Conservation (phyloP, 495 filamentous ascomycete species). For the Trichoderma reesei region DNA sequence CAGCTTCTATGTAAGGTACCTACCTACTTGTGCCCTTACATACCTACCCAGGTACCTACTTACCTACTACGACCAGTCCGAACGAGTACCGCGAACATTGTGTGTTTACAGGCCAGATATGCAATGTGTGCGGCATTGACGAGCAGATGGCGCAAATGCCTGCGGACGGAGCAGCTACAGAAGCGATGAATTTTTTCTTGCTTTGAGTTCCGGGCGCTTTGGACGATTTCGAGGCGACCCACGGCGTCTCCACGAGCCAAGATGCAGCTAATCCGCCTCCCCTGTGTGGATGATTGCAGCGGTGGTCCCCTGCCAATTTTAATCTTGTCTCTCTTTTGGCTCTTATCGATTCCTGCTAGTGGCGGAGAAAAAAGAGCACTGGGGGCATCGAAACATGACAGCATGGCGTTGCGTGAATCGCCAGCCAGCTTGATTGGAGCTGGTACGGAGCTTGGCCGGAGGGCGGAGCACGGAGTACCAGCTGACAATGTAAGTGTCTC, state of each 20-base stretch:
- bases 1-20: no score
- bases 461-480: no score
- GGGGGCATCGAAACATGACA: neutral
- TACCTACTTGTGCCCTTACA: no score
- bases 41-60: no score
- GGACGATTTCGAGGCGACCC: neutral
- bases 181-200: neutral
- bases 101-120: no score
- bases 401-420: neutral
- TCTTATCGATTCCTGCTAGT: neutral
- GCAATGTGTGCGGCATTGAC: neutral
- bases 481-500: no score
- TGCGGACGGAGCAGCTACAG: neutral
- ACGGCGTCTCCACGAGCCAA: constrained; percentile 1
- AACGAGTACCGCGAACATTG: no score
- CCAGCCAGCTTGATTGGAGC: neutral
- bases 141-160: neutral
- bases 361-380: neutral
- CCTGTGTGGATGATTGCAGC: neutral
- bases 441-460: no score
- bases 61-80: no score
- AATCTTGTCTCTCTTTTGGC: neutral
- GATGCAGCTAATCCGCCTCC: neutral
- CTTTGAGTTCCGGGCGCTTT: neutral
- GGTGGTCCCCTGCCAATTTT: neutral